Evolutionary conservation across 2,329 filamentous ascomycete species (phyloP).

Genomic region (Capronia epimyces): DNA sequence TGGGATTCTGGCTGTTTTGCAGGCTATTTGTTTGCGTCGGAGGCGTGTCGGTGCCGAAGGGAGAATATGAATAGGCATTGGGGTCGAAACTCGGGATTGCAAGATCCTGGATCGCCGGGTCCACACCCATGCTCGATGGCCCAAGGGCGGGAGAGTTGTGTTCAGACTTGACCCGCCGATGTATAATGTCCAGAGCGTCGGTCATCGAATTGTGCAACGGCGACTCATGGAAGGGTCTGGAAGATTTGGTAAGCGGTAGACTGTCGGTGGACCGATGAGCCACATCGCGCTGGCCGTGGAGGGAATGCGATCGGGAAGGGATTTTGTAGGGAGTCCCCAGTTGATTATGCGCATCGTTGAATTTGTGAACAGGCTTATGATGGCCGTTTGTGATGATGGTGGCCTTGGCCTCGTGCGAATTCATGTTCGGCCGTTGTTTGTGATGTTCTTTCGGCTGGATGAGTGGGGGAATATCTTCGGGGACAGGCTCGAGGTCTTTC

Average conservation of each 20-base stretch:
- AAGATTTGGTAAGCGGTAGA: constrained; percentile 39
- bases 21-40: constrained; percentile 24
- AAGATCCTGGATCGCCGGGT: constrained; percentile 28
- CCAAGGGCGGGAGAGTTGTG: constrained; percentile 43
- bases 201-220: constrained; percentile 32
- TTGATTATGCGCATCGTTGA: constrained; percentile 60
- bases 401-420: constrained; percentile 52
- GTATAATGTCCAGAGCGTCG: constrained; percentile 32
- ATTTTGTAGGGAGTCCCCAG: constrained; percentile 58
- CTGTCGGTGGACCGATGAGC: constrained; percentile 51
- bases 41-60: constrained; percentile 34
- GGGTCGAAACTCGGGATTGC: constrained; percentile 32
- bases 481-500: constrained; percentile 48
- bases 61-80: constrained; percentile 33
- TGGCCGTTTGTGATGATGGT: constrained; percentile 60
- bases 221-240: constrained; percentile 28
- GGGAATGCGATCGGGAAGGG: constrained; percentile 47
- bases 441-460: constrained; percentile 42
- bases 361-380: constrained; percentile 60
- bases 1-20: constrained; percentile 30
- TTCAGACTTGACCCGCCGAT: constrained; percentile 40
- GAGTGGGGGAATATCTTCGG: constrained; percentile 34
- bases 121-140: constrained; percentile 25
- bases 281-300: constrained; percentile 43
- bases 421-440: constrained; percentile 50